These are phyloP conservation scores for Paramecium octaurelia DNA, from an alignment of 73 alveolate species.

Conservation along the genomic window DNA sequence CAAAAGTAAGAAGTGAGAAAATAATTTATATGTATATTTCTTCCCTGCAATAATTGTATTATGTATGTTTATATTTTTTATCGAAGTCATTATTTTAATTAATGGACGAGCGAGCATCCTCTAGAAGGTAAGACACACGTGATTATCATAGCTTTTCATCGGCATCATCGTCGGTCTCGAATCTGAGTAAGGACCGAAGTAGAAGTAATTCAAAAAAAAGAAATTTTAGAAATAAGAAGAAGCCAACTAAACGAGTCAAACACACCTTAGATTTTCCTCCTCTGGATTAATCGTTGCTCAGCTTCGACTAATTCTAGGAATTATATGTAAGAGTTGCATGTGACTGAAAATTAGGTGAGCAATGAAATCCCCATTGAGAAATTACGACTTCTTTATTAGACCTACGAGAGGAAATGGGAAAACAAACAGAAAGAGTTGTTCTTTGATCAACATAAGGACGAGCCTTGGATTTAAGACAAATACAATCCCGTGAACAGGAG, in stretches of 20 bases:
- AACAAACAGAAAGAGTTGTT: background rate
- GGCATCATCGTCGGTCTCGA: background rate
- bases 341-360: background rate
- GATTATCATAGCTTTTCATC: background rate
- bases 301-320: background rate
- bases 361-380: background rate
- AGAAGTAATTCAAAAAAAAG: constrained; percentile 37
- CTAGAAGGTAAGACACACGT: background rate
- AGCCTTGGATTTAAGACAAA: constrained; percentile 32
- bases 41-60: background rate
- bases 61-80: background rate
- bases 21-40: background rate
- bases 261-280: constrained; percentile 5
- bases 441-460: constrained; percentile 36
- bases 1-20: background rate
- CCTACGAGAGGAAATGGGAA: constrained; percentile 29
- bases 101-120: constrained; percentile 1
- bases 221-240: background rate
- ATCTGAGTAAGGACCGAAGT: background rate
- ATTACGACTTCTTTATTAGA: background rate
- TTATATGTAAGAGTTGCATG: background rate
- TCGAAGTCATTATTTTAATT: background rate
- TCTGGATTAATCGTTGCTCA: background rate
- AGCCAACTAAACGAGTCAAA: background rate
- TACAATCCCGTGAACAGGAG: background rate